These are phyloP conservation scores for Cladosporium sp. DNA, from an alignment of 2,329 filamentous ascomycete species.

Conservation along the genomic window DNA sequence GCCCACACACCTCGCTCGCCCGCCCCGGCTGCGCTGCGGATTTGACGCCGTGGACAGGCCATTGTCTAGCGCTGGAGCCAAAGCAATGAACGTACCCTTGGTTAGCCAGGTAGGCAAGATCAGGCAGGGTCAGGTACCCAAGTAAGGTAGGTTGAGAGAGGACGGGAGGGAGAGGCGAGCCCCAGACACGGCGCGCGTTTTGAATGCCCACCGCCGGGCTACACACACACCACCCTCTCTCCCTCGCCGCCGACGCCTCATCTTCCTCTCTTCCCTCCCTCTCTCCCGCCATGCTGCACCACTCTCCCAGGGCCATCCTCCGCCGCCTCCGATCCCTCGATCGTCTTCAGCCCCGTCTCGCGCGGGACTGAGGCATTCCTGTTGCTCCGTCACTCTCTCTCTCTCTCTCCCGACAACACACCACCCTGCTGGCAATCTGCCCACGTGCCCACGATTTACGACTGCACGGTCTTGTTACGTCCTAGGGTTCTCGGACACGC, in stretches of 20 bases:
- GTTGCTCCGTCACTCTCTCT: conserved; percentile 13
- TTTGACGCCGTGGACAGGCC: neutral
- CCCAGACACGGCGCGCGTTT: conserved; percentile 20
- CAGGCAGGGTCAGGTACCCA: neutral
- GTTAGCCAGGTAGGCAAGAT: neutral
- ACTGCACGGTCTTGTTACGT: conserved; percentile 10
- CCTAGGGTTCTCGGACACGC: neutral
- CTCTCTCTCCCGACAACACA: conserved; percentile 25
- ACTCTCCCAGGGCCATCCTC: conserved; percentile 35
- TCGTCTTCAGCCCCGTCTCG: conserved; percentile 49
- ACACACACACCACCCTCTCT: conserved; percentile 12
- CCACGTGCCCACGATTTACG: conserved; percentile 25
- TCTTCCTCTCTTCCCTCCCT: conserved; percentile 2
- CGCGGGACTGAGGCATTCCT: conserved; percentile 49
- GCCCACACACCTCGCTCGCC: neutral
- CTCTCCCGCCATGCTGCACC: conserved; percentile 25
- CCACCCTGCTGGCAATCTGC: conserved; percentile 21
- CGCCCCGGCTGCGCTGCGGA: neutral
- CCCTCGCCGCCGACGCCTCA: conserved; percentile 15
- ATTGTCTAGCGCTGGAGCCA: conserved; percentile 2
- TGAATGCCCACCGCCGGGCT: conserved; percentile 18
- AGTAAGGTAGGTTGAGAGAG: neutral
- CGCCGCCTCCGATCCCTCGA: conserved; percentile 44
- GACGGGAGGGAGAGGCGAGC: conserved; percentile 9
- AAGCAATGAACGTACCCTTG: neutral